Evolutionary conservation across 106 monocot species (phyloP).

Genomic region (Acanthochlamys bracteata): DNA sequence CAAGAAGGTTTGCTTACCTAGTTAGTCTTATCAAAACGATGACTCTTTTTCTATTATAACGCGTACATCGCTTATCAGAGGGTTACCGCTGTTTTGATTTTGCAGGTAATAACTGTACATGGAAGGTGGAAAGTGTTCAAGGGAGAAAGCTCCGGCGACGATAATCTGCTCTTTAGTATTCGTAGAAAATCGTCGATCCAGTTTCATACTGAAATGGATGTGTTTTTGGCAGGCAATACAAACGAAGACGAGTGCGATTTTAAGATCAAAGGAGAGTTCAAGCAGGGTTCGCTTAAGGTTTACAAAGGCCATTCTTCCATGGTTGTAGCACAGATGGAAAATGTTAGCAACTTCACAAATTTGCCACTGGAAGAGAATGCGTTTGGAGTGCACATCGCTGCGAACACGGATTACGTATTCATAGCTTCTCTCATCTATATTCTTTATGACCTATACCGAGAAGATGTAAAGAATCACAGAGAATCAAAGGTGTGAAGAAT

Average conservation of each 20-base stretch:
- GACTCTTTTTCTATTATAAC: neutral
- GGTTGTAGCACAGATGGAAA: constrained; percentile 19
- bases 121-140: neutral
- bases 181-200: neutral
- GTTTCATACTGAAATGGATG: neutral
- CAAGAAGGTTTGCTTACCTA: neutral
- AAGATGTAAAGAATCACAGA: neutral
- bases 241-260: constrained; percentile 13
- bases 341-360: neutral
- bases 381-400: neutral
- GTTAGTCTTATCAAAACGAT: neutral
- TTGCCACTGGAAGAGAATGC: neutral
- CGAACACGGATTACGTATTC: neutral
- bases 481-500: neutral
- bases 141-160: neutral
- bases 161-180: neutral
- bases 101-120: neutral
- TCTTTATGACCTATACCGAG: neutral
- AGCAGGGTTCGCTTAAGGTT: constrained; percentile 9
- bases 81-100: neutral
- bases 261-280: constrained; percentile 20
- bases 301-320: constrained; percentile 6
- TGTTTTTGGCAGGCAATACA: constrained; percentile 11
- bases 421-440: neutral
- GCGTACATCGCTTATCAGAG: neutral